Conservation (phyloP, 2,329 filamentous ascomycete species). For the Esteya vermicola region DNA sequence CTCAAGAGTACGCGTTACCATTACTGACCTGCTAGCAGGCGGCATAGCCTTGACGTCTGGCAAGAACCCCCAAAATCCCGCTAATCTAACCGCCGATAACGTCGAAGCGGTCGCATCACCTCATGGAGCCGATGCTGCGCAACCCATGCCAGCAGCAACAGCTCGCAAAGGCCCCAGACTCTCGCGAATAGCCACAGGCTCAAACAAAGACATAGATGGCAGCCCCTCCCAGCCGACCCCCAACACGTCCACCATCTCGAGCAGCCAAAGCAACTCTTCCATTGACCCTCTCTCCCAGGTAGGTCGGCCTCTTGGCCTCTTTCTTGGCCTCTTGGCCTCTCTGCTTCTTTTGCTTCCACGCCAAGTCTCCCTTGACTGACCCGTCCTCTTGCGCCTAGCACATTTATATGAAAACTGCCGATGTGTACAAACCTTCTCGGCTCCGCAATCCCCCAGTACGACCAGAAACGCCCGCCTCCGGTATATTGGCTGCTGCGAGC, state of each 20-base stretch:
- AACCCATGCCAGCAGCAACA: background rate
- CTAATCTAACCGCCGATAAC: too few relatives aligned
- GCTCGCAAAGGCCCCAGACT: background rate
- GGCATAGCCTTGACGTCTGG: too few relatives aligned
- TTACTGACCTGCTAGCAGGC: too few relatives aligned
- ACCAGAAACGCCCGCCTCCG: slow-evolving; percentile 32
- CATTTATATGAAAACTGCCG: slow-evolving; percentile 52
- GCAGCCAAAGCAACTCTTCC: slow-evolving; percentile 7
- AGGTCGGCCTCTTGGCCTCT: background rate
- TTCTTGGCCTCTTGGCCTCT: background rate
- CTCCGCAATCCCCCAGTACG: slow-evolving; percentile 31
- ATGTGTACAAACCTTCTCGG: slow-evolving; percentile 40
- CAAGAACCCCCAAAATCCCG: too few relatives aligned
- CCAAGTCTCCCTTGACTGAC: background rate
- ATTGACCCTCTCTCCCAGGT: slow-evolving; percentile 19
- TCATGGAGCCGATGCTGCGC: background rate
- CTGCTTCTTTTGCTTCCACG: background rate
- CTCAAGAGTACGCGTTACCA: too few relatives aligned
- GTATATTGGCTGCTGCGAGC: slow-evolving; percentile 1
- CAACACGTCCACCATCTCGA: slow-evolving; percentile 2
- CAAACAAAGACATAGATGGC: background rate
- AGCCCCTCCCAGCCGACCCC: background rate
- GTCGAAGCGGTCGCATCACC: too few relatives aligned
- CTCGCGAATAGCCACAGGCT: background rate
- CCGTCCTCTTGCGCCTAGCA: slow-evolving; percentile 24